Percentiles rank a stretch among this genome's conserved stretches.
phyloP scores from a whole-genome alignment of 805 yeast genomes.

The Saturnispora mendoncae region DNA sequence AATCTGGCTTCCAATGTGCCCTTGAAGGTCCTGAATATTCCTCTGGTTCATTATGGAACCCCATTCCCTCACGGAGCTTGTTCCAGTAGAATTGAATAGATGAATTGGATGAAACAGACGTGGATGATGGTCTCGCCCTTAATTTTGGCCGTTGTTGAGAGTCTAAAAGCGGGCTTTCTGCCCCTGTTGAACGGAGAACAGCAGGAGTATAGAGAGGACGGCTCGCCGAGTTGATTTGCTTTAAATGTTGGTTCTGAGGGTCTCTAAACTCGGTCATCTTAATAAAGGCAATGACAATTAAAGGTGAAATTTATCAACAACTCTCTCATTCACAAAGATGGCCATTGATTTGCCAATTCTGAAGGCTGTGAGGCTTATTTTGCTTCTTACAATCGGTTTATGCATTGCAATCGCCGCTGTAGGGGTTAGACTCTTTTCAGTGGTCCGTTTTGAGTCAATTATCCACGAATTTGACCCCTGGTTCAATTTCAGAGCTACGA shows the following conservation, averaged over 20 bases:
- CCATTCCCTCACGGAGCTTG: neutral
- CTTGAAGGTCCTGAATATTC: slow-evolving; percentile 38
- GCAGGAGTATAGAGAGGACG: slow-evolving; percentile 90
- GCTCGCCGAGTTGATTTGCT: slow-evolving; percentile 72
- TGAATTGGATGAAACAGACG: slow-evolving; percentile 3
- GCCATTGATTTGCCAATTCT: slow-evolving; percentile 49
- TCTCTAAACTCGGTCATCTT: slow-evolving; percentile 19
- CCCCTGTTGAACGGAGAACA: slow-evolving; percentile 46
- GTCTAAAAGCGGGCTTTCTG: slow-evolving; percentile 9
- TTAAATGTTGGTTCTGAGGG: slow-evolving; percentile 33
- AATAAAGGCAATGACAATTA: neutral
- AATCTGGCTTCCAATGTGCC: slow-evolving; percentile 70
- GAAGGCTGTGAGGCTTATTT: slow-evolving; percentile 2
- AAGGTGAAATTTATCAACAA: slow-evolving; percentile 1
- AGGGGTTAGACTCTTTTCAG: slow-evolving; percentile 89
- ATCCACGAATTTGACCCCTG: slow-evolving; percentile 97
- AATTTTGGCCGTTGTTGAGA: slow-evolving; percentile 11
- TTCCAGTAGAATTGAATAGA: slow-evolving; percentile 7
- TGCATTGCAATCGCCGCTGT: slow-evolving; percentile 53
- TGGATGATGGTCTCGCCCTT: neutral
- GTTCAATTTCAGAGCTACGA: slow-evolving; percentile 96
- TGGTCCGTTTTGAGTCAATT: slow-evolving; percentile 88
- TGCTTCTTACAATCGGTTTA: slow-evolving; percentile 5
- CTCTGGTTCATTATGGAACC: neutral
- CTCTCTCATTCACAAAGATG: slow-evolving; percentile 36